Conservation (phyloP, 371 early-diverging fungal genomes). For the Dichotomocladium elegans region DNA sequence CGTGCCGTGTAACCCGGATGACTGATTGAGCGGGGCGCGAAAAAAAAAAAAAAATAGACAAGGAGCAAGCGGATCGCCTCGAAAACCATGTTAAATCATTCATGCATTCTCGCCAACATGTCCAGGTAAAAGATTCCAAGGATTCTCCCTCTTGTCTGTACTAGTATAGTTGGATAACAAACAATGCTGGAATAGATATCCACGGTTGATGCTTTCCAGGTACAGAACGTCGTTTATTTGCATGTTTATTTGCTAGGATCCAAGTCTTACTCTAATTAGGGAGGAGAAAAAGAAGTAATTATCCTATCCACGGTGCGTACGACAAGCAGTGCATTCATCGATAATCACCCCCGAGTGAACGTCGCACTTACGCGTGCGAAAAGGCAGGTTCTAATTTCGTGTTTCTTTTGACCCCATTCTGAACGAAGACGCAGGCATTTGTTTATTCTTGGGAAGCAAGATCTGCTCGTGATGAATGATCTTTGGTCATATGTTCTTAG, state of each 20-base stretch:
- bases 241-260: too few relatives aligned
- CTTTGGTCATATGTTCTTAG: slow-evolving; percentile 36
- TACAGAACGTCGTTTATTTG: slow-evolving; percentile 1
- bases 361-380: slow-evolving; percentile 61
- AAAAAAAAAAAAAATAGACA: too few relatives aligned
- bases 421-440: slow-evolving; percentile 43
- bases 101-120: slow-evolving; percentile 11
- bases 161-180: too few relatives aligned
- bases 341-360: slow-evolving; percentile 54
- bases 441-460: slow-evolving; percentile 54
- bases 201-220: slow-evolving; percentile 84
- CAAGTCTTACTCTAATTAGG: too few relatives aligned
- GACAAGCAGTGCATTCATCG: slow-evolving; percentile 49
- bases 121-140: slow-evolving; percentile 30
- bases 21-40: background rate
- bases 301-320: slow-evolving; percentile 74
- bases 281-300: slow-evolving; percentile 82
- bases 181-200: slow-evolving; percentile 63
- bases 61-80: slow-evolving; percentile 63
- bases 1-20: background rate
- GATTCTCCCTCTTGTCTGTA: too few relatives aligned
- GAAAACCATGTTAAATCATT: slow-evolving; percentile 21
- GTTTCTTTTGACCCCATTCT: background rate
- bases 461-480: slow-evolving; percentile 21
- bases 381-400: slow-evolving; percentile 15